phyloP scores from a whole-genome alignment of 345 rosid species.

The Trapa incisa region DNA sequence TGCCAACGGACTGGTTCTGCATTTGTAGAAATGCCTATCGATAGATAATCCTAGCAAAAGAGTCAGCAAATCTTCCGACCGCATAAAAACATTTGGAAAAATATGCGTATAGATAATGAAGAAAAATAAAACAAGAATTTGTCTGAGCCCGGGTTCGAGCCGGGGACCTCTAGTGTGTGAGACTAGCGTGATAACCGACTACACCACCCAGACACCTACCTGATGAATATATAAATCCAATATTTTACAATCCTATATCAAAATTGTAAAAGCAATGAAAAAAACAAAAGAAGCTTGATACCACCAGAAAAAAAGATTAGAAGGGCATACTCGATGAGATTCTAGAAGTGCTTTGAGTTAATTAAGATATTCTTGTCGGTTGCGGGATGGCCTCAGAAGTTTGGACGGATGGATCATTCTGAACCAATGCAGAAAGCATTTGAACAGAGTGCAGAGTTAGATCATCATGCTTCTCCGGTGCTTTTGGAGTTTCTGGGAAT shows the following conservation, averaged over 20 bases:
- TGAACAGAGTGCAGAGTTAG: no score
- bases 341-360: slow-evolving; percentile 40
- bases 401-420: slow-evolving; percentile 20
- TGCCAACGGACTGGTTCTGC: no score
- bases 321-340: slow-evolving; percentile 34
- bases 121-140: background rate
- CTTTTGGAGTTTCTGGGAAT: slow-evolving; percentile 53
- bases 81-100: no score
- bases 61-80: no score
- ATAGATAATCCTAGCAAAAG: no score
- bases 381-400: slow-evolving; percentile 38
- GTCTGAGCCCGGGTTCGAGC: slow-evolving; percentile 60
- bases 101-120: no score
- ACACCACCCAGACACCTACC: slow-evolving; percentile 49
- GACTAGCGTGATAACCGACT: slow-evolving; percentile 67
- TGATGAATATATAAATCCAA: no score
- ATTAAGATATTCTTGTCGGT: slow-evolving; percentile 36
- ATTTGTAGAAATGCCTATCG: no score
- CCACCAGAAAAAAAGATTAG: no score
- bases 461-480: slow-evolving; percentile 13
- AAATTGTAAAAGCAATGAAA: no score
- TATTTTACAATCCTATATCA: no score
- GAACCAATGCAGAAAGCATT: background rate
- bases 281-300: no score
- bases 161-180: slow-evolving; percentile 64